Evolutionary conservation across 106 monocot genomes (phyloP), one percentile per base, ranked within the genome.

Genomic region (Vanilla planifolia): DNA sequence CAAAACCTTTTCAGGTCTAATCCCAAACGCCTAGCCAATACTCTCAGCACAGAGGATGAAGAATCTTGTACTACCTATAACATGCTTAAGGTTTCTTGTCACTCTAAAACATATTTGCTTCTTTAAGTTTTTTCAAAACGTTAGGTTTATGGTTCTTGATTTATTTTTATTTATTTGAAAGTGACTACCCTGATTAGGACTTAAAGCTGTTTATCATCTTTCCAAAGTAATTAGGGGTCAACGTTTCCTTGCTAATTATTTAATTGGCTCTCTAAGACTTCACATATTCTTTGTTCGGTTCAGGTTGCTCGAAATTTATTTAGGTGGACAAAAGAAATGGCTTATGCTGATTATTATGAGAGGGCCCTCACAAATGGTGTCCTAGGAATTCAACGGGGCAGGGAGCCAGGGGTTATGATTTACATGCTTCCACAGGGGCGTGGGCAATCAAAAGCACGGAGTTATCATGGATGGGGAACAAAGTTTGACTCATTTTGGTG

Each of bases 21-120:
- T 71, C 86, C 95, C 35, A 89, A 86, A 50, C 89, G 76, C 60
- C 48, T 90, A 33, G 89, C 83, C 19, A 80, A 81, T 47, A 75
- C 80, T 62, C 68, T 95, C 51, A 80, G 45, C 45, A 80, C 80
- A 11, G 94, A 95, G 60, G 80, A 74, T 60, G 86, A 89, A 71
- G 94, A 95, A 80, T 95, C 94, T 8, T 95, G 94, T 43, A 86
- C 89, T 9, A 89, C 94, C 37, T 83, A 94, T 66, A 94, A 94
- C 73, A 94, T 94, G 94, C 94, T 95, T 35, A 95, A 95, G 86
- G 94, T 95, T 39, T 43, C 56, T 56, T 8, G 17, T 16, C 41
- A 2, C 24, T 60, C 58, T 58, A 57, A 42, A 36, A 36, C 3
- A 16, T 25, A 0, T 56, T 17, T 29, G 13, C 3, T 9, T 26